phyloP scores from a whole-genome alignment of 176 grass and related monocot genomes.

The Cenchrus fungigraminus region DNA sequence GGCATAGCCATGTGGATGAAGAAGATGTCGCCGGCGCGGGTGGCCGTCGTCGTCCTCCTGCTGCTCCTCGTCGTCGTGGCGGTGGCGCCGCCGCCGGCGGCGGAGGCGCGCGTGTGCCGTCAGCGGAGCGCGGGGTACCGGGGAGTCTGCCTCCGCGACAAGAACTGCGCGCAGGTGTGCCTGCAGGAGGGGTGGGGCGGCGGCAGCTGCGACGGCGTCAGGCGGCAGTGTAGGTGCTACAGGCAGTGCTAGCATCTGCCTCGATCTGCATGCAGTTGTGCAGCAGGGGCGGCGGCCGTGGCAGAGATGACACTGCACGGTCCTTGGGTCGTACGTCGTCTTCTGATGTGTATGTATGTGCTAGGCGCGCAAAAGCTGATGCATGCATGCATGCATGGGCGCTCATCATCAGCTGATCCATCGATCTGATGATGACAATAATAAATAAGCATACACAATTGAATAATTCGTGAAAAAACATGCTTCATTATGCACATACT shows the following conservation, averaged over 20 bases:
- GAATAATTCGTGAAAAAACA: no score
- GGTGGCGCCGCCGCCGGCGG: not conserved
- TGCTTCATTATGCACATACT: no score
- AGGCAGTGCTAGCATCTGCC: conserved; percentile 36
- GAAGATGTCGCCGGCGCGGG: conserved; percentile 27
- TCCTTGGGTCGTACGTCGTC: no score
- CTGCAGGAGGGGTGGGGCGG: conserved; percentile 49
- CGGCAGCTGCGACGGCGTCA: conserved; percentile 48
- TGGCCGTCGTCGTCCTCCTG: conserved; percentile 20
- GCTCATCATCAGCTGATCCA: no score
- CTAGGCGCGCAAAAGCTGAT: no score
- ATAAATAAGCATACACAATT: no score
- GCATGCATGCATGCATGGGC: no score
- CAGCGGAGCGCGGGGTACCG: conserved; percentile 46
- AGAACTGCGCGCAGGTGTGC: conserved; percentile 56
- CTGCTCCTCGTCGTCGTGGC: conserved; percentile 37
- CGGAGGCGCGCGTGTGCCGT: conserved; percentile 55
- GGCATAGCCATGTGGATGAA: conserved; percentile 36
- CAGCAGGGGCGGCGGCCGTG: no score
- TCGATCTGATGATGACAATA: no score
- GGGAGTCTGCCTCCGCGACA: not conserved
- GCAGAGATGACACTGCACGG: no score
- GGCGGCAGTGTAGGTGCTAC: conserved; percentile 55
- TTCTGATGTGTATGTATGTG: no score
- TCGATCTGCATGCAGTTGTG: no score